These are phyloP conservation scores for Onygenales sp. DNA, from an alignment of 2,329 filamentous ascomycete genomes.

Conservation along the genomic window DNA sequence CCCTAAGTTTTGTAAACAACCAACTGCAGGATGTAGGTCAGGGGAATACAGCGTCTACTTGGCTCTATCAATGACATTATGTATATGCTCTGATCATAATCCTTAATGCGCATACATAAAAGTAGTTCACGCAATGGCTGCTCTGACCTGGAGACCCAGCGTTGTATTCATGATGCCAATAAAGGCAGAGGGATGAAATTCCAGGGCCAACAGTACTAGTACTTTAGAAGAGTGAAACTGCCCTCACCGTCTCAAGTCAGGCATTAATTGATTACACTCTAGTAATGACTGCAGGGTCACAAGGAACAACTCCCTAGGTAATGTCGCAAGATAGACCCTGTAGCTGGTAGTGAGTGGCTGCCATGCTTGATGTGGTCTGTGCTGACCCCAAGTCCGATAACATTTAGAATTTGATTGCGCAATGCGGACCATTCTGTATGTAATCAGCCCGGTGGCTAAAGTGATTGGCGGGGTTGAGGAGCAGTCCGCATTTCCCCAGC, in stretches of 20 bases:
- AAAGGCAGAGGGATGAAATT: background rate
- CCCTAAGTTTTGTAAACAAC: background rate
- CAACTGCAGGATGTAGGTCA: background rate
- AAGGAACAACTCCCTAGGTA: background rate
- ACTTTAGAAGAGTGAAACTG: background rate
- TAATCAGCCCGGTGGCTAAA: background rate
- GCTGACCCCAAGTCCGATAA: background rate
- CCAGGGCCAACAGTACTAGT: background rate
- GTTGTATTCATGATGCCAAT: background rate
- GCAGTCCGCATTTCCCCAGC: too few species aligned
- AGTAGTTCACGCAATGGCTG: background rate
- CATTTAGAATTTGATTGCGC: background rate
- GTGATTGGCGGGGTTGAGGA: background rate
- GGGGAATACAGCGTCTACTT: background rate
- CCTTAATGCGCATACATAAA: background rate
- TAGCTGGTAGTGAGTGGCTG: background rate
- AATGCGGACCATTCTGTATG: background rate
- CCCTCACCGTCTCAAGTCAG: background rate
- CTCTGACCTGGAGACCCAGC: background rate
- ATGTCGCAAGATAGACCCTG: background rate
- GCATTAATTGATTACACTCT: background rate
- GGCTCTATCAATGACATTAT: background rate
- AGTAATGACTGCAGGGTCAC: background rate
- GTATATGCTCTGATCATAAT: background rate
- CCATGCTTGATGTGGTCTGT: background rate